Conservation (phyloP, 192 early-diverging fungal species). For the Podila verticillata region DNA sequence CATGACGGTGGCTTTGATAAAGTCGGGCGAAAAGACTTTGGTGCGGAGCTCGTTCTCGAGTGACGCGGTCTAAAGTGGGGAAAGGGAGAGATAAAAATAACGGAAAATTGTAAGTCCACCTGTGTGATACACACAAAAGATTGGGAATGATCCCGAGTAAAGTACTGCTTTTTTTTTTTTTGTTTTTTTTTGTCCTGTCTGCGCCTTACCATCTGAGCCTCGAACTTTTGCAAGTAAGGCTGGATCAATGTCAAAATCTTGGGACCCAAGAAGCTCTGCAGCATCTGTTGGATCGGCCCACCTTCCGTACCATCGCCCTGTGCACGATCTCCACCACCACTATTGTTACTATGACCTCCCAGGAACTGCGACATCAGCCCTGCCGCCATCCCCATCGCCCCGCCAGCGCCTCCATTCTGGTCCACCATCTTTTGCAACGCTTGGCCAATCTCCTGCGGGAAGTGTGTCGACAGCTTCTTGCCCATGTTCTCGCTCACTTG, state of each 20-base stretch:
- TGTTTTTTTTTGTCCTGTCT: not conserved
- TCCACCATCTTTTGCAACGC: constrained; percentile 29
- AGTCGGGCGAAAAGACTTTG: constrained; percentile 42
- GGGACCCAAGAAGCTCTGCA: constrained; percentile 28
- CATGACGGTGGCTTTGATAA: constrained; percentile 32
- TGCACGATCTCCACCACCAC: not conserved
- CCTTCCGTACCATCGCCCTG: not conserved
- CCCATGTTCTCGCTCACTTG: constrained; percentile 43
- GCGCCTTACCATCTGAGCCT: constrained; percentile 37
- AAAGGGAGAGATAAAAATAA: not conserved
- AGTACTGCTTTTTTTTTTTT: not conserved
- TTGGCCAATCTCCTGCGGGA: constrained; percentile 21
- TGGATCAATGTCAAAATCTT: constrained; percentile 27
- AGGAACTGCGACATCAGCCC: constrained; percentile 37
- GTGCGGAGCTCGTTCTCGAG: constrained; percentile 39
- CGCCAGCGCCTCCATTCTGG: constrained; percentile 24
- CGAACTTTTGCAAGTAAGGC: constrained; percentile 38
- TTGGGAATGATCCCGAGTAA: no score
- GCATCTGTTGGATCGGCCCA: constrained; percentile 27
- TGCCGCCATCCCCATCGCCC: constrained; percentile 29
- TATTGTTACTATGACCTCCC: not conserved
- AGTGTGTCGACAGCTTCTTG: constrained; percentile 15
- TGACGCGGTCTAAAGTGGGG: constrained; percentile 4
- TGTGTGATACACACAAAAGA: not conserved
- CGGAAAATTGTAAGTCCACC: not conserved